Evolutionary conservation across 352 stramenopile genomes (phyloP).

Genomic region (Hyphochytrium catenoides): DNA sequence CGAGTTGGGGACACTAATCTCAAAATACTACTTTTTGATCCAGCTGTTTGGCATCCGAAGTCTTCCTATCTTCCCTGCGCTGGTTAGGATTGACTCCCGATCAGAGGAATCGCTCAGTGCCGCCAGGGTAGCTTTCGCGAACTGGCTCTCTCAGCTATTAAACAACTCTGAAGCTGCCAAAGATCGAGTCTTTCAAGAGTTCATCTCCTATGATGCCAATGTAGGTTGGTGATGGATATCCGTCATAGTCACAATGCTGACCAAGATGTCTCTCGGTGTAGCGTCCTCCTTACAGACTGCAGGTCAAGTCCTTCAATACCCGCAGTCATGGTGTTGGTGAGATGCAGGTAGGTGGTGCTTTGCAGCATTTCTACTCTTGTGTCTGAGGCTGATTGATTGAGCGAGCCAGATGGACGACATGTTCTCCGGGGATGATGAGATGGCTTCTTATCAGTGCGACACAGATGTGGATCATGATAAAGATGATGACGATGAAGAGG

Average conservation of each 20-base stretch:
- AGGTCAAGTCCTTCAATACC: constrained; percentile 11
- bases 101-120: constrained; percentile 36
- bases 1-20: neutral
- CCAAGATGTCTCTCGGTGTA: constrained; percentile 4
- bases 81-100: constrained; percentile 18
- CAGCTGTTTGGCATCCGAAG: constrained; percentile 22
- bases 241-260: neutral
- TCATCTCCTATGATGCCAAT: constrained; percentile 46
- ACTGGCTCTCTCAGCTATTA: constrained; percentile 52
- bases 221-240: constrained; percentile 10
- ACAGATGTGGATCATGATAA: too few relatives aligned
- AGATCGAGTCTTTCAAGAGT: constrained; percentile 42
- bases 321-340: constrained; percentile 36
- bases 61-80: constrained; percentile 20
- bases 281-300: constrained; percentile 20
- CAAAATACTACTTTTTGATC: constrained; percentile 1
- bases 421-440: constrained; percentile 22
- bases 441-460: too few relatives aligned
- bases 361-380: neutral
- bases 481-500: constrained; percentile 31
- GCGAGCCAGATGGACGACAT: constrained; percentile 44
- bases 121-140: constrained; percentile 37
- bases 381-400: constrained; percentile 1
- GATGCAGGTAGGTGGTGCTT: constrained; percentile 21
- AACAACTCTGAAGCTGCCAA: constrained; percentile 23